phyloP scores from a whole-genome alignment of 73 alveolate genomes.

The Paramecium sonneborni region DNA sequence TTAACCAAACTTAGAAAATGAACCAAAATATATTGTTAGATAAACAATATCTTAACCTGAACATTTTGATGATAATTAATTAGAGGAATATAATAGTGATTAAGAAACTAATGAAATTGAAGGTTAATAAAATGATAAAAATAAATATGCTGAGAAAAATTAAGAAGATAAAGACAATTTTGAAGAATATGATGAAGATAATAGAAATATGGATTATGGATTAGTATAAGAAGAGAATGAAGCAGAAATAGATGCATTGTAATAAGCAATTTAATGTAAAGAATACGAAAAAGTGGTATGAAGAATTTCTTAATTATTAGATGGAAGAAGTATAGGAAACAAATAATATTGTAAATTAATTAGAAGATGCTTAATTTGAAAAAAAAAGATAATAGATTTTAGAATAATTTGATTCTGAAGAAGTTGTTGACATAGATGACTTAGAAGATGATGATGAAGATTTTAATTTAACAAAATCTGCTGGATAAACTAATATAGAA shows the following conservation, averaged over 20 bases:
- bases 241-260: not conserved
- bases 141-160: not conserved
- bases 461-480: not conserved
- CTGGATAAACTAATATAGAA: not conserved
- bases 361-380: not conserved
- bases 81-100: constrained; percentile 44
- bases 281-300: constrained; percentile 6
- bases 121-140: not conserved
- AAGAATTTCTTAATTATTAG: not conserved
- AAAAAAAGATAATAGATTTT: not conserved
- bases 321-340: not conserved
- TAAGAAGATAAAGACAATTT: not conserved
- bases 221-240: not conserved
- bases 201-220: not conserved
- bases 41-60: not conserved
- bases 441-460: constrained; percentile 5
- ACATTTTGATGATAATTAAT: not conserved
- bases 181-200: not conserved
- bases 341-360: not conserved
- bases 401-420: not conserved
- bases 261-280: constrained; percentile 1
- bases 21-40: not conserved
- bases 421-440: not conserved
- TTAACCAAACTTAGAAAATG: not conserved
- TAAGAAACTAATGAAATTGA: not conserved